Conservation (phyloP, 805 yeast genomes). For the Limtongia smithiae region DNA sequence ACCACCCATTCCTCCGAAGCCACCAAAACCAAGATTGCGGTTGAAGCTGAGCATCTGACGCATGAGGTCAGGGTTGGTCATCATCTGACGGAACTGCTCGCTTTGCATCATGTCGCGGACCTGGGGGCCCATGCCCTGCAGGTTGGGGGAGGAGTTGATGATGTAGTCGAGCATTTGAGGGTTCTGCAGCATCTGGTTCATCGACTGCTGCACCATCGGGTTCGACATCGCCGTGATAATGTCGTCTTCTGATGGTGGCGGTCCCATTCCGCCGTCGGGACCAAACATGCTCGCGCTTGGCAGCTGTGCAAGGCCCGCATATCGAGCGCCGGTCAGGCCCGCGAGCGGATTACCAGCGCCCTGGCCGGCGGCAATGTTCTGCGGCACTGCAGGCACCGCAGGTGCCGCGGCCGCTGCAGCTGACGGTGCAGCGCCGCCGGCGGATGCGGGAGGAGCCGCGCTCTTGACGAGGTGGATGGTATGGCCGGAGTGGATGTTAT, state of each 20-base stretch:
- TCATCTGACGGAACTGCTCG: slow-evolving; percentile 74
- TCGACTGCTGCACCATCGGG: slow-evolving; percentile 76
- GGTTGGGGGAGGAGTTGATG: slow-evolving; percentile 78
- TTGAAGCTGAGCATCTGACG: slow-evolving; percentile 78
- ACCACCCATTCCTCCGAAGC: slow-evolving; percentile 33
- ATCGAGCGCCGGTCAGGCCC: slow-evolving; percentile 90
- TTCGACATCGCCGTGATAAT: slow-evolving; percentile 69
- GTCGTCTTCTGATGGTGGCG: slow-evolving; percentile 72
- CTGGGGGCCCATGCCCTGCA: slow-evolving; percentile 80
- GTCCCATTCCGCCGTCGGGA: slow-evolving; percentile 89
- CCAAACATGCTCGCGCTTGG: slow-evolving; percentile 89
- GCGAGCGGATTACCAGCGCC: slow-evolving; percentile 88
- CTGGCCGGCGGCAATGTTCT: slow-evolving; percentile 79
- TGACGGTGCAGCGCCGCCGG: slow-evolving; percentile 35
- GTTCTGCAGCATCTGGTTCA: slow-evolving; percentile 77
- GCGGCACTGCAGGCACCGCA: slow-evolving; percentile 50
- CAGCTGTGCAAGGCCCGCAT: slow-evolving; percentile 85
- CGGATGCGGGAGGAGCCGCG: slow-evolving; percentile 48
- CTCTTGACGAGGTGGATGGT: slow-evolving; percentile 87
- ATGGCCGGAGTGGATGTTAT: slow-evolving; percentile 81
- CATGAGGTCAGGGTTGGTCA: slow-evolving; percentile 80
- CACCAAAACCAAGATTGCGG: slow-evolving; percentile 39
- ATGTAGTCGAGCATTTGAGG: slow-evolving; percentile 84
- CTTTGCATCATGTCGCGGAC: slow-evolving; percentile 81
- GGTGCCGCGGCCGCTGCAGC: slow-evolving; percentile 29